Evolutionary conservation across 306 rosid genomes (phyloP).

Genomic region (Ochetophila trinervis): DNA sequence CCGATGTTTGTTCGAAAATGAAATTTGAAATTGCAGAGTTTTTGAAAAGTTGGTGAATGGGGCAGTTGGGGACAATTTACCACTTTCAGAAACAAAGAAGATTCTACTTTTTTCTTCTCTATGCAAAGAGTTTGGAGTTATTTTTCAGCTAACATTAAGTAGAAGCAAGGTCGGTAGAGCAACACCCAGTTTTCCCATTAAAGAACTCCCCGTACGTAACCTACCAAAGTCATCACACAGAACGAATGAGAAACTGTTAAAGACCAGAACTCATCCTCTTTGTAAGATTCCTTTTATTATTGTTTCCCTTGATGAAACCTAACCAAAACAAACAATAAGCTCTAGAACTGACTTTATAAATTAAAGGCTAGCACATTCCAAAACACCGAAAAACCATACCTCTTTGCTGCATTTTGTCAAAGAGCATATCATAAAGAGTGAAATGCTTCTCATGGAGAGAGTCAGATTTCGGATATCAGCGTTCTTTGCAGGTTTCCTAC

Average conservation of each 20-base stretch:
- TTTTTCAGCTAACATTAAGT: constrained; percentile 2
- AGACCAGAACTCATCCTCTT: constrained; percentile 47
- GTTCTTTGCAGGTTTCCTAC: constrained; percentile 24
- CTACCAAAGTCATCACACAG: constrained; percentile 58
- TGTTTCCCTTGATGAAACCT: constrained; percentile 15
- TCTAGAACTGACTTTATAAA: constrained; percentile 37
- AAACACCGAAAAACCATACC: constrained; percentile 26
- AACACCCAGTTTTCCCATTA: constrained; percentile 2
- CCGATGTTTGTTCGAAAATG: too few relatives aligned
- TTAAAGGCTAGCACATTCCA: constrained; percentile 9
- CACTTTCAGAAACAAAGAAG: neutral
- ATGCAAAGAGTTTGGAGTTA: neutral
- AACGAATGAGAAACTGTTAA: constrained; percentile 37
- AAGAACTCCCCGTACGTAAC: constrained; percentile 31
- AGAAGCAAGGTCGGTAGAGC: constrained; percentile 32
- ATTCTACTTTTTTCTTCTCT: constrained; percentile 9
- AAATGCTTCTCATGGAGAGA: constrained; percentile 33
- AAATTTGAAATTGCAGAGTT: neutral
- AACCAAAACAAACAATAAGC: constrained; percentile 25
- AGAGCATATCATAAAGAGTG: constrained; percentile 2
- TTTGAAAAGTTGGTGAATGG: neutral
- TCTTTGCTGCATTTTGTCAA: constrained; percentile 6
- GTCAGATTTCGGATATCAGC: constrained; percentile 19
- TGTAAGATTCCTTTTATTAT: constrained; percentile 26
- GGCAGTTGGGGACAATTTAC: neutral